Base-by-base conservation (phyloP, 2,329 filamentous ascomycete genomes). In the Arthrobotrys iridis region DNA sequence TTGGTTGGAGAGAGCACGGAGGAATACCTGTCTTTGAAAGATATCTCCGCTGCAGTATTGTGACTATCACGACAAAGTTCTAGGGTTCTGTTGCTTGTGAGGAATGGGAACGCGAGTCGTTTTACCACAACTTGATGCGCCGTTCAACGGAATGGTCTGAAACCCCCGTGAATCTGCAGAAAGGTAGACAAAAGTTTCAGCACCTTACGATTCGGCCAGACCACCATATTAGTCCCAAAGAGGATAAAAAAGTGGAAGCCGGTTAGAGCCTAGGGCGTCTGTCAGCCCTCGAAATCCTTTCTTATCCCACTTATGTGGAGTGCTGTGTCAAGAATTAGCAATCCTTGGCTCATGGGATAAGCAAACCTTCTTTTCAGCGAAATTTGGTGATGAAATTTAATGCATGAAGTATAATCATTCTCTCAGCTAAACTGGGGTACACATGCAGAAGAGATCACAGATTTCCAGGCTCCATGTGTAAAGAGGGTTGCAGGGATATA, bases 151-250 rank as follows among this genome's bases (percentile, higher is more conserved):
- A 63, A 41, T 71, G 52, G 35, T 63, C 20, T 1, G 30, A 57
- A 41, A 30, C 37, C 48, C 55, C 67, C 50, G 41, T 72, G 33
- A 26, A 35, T 37, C 30, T 57, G 60, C 59, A 59, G 48, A 10
- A 37, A 65, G 46, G 60, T 50, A 59, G 48, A 10, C 26, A 65
- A 48, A 52, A 35, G n/a, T 48, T 33, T 11, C 48, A 43, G 46
- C 13, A 55, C 37, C 6, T 33, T 20, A 37, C 15, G 60, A 66
- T 63, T 52, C 68, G 60, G 35, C 67, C 59, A 35, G 37, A 64
- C 48, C 33, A 13, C 4, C 48, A 45, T 63, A 28, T 67, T 58
- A 67, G 28, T 64, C 43, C 71, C 63, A 57, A 75, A 75, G 64
- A 64, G 63, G 71, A 63, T 22, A 37, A 75, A 68, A 68, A 15